A percentile compares a stretch with the other conserved stretches of the same genome.
These are phyloP conservation scores for Boletus vermiculosoides DNA, from an alignment of 768 basidiomycete genomes.

Conservation along the genomic window DNA sequence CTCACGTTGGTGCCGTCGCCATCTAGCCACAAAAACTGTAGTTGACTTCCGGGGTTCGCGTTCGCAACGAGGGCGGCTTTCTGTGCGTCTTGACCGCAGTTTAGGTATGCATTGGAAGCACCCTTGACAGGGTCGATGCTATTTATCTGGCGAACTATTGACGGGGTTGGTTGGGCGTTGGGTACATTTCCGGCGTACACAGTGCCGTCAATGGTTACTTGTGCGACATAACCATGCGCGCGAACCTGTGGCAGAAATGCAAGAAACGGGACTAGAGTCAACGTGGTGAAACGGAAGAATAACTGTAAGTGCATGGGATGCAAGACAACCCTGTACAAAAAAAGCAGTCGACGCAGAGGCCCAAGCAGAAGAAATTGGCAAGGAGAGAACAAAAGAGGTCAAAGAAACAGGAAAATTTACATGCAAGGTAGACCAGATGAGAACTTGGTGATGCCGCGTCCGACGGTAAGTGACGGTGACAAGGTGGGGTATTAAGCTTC, in stretches of 20 bases:
- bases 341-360: not conserved
- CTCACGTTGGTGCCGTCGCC: conserved; percentile 40
- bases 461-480: conserved; percentile 11
- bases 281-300: not conserved
- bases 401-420: not conserved
- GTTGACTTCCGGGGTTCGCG: conserved; percentile 56
- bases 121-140: conserved; percentile 52
- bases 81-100: conserved; percentile 57
- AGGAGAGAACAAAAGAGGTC: not conserved
- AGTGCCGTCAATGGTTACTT: conserved; percentile 44
- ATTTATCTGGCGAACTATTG: conserved; percentile 46
- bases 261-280: conserved; percentile 11
- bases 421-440: not conserved
- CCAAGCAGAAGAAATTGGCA: not conserved
- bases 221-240: conserved; percentile 46
- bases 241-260: conserved; percentile 20
- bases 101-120: conserved; percentile 51
- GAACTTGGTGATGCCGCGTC: not conserved
- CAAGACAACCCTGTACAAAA: not conserved
- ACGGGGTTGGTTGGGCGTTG: conserved; percentile 37
- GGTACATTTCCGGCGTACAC: conserved; percentile 44
- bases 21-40: conserved; percentile 57
- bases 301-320: conserved; percentile 6
- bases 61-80: conserved; percentile 49
- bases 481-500: conserved; percentile 19